Conservation (phyloP, 1,284 basidiomycete species). For the Inonotus obliquus region DNA sequence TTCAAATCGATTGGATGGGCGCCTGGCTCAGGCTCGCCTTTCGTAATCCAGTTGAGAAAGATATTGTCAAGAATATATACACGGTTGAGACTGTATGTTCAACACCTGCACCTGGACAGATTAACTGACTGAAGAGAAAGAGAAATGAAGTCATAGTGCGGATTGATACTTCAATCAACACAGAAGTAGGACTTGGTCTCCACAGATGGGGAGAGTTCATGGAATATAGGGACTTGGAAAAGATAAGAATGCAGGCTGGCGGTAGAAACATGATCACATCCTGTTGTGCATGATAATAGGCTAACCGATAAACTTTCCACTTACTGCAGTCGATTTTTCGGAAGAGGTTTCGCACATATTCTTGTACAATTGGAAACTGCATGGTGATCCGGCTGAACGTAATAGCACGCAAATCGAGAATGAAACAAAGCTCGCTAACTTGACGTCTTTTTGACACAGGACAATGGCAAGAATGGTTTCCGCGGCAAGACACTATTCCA, state of each 20-base stretch:
- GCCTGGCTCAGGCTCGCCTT: slow-evolving; percentile 8
- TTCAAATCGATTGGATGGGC: not conserved
- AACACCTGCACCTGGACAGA: not conserved
- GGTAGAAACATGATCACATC: not conserved
- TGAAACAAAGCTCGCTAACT: not conserved
- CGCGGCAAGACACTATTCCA: slow-evolving; percentile 1
- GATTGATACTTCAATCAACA: not conserved
- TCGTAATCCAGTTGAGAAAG: not conserved
- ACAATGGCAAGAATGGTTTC: slow-evolving; percentile 9
- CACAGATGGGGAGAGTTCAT: slow-evolving; percentile 9
- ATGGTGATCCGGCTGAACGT: slow-evolving; percentile 14
- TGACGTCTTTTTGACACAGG: not conserved
- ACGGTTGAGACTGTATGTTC: slow-evolving; percentile 1
- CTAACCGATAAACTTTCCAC: not conserved
- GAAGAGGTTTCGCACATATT: slow-evolving; percentile 2
- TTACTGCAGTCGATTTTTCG: not conserved
- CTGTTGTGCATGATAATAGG: not conserved
- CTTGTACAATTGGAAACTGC: not conserved
- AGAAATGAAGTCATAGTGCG: slow-evolving; percentile 9
- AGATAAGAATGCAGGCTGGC: not conserved
- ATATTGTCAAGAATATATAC: slow-evolving; percentile 5
- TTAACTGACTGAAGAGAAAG: not conserved
- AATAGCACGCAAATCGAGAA: not conserved
- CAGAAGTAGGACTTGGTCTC: not conserved
- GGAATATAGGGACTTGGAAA: not conserved